Conservation (phyloP, 1,139 yeast genomes). For the Scheffersomyces cryptocercus region DNA sequence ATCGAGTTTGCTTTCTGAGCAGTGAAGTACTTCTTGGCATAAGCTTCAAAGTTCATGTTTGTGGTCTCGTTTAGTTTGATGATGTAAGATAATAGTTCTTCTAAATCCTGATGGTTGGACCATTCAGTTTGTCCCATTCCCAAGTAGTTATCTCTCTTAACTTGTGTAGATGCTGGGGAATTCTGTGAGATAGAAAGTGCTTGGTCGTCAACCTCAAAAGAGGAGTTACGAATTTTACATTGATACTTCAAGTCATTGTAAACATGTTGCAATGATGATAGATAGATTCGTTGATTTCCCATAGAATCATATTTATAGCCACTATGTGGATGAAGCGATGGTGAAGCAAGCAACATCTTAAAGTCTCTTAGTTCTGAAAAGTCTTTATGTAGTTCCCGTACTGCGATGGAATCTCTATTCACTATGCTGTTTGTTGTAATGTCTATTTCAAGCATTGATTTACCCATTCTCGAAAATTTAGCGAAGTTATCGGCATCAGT, state of each 20-base stretch:
- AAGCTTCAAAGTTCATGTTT: conserved; percentile 12
- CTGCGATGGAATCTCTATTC: conserved; percentile 50
- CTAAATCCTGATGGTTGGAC: conserved; percentile 34
- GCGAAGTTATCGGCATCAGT: conserved; percentile 12
- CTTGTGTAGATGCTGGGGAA: too few relatives aligned
- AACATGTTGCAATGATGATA: conserved; percentile 61
- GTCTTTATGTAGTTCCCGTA: conserved; percentile 51
- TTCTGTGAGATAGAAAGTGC: conserved; percentile 4
- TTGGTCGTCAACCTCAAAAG: conserved; percentile 7
- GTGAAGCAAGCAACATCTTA: conserved; percentile 2
- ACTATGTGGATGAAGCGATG: background rate
- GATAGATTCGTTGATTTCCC: conserved; percentile 29
- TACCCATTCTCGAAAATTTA: conserved; percentile 53
- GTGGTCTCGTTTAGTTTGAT: conserved; percentile 24
- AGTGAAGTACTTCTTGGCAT: conserved; percentile 12
- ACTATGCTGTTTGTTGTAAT: conserved; percentile 55
- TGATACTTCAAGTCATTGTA: conserved; percentile 64
- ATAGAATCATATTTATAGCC: conserved; percentile 1
- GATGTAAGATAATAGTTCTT: conserved; percentile 33
- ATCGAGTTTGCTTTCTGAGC: background rate
- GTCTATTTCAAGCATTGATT: conserved; percentile 70
- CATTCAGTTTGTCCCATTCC: conserved; percentile 26
- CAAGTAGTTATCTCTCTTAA: conserved; percentile 15
- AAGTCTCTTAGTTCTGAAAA: conserved; percentile 34
- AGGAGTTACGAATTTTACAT: conserved; percentile 41